phyloP scores from a whole-genome alignment of 1,139 yeast species.

The Sugiyamaella sp. region DNA sequence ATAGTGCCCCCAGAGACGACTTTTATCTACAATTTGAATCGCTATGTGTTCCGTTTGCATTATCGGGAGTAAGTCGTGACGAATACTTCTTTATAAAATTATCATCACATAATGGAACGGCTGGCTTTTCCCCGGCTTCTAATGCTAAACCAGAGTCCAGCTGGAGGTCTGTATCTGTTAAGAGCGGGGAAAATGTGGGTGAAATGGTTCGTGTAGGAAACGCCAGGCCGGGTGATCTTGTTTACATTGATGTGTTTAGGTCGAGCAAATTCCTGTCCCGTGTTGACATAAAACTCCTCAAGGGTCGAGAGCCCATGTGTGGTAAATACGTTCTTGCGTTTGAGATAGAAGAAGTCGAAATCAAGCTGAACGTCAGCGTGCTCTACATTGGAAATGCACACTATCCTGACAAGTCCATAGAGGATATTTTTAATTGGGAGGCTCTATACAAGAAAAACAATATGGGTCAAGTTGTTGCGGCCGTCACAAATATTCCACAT shows the following conservation, averaged over 20 bases:
- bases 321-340: slow-evolving; percentile 30
- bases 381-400: slow-evolving; percentile 72
- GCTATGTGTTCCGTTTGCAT: slow-evolving; percentile 31
- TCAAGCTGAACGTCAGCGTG: slow-evolving; percentile 48
- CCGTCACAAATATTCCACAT: slow-evolving; percentile 5
- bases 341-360: slow-evolving; percentile 32
- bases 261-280: slow-evolving; percentile 68
- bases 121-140: slow-evolving; percentile 58
- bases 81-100: slow-evolving; percentile 33
- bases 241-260: slow-evolving; percentile 61
- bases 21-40: slow-evolving; percentile 37
- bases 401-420: slow-evolving; percentile 63
- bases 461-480: slow-evolving; percentile 28
- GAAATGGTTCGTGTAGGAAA: slow-evolving; percentile 66
- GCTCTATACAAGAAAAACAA: slow-evolving; percentile 45
- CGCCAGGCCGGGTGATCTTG: slow-evolving; percentile 57
- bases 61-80: slow-evolving; percentile 24
- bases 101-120: slow-evolving; percentile 35
- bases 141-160: slow-evolving; percentile 56
- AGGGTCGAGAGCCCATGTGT: slow-evolving; percentile 35
- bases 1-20: slow-evolving; percentile 37
- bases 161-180: slow-evolving; percentile 82
- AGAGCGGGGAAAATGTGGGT: slow-evolving; percentile 73
- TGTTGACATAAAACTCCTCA: slow-evolving; percentile 44
- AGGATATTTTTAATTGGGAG: slow-evolving; percentile 60